Base-by-base conservation (phyloP, 345 rosid genomes). In the Rhodamnia rubescens region DNA sequence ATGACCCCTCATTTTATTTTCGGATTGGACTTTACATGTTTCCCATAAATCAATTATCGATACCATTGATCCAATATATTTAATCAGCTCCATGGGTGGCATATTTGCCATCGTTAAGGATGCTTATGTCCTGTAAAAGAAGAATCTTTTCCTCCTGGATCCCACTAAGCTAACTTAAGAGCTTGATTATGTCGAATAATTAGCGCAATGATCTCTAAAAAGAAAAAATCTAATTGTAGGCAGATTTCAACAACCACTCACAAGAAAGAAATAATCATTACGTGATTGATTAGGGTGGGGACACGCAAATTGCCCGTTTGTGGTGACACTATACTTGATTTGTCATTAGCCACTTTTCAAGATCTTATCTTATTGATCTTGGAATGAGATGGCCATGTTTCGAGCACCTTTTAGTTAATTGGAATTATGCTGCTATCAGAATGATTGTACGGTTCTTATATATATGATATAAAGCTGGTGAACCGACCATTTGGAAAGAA, bases 91-190 rank as follows among this genome's bases (percentile, higher is more conserved):
- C 78, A 40, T 49, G 32, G 74, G 40, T 26, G 42, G 84, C 49
- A 50, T 55, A 42, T 74, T 86, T 87, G 91, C 88, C 85, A 57
- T 89, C 83, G 83, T 90, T 90, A 87, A 89, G 91, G 91, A 86
- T 87, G 59, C 90, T 51, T 14, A 3, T n/a, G 81, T 47, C 47
- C 81, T 82, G 51, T 81, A 74, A 86, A 86, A 56, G 80, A 18
- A 82, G 74, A 54, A 57, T 51, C 36, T 49, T 74, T 74, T 29
- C 85, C 81, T 21, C 18, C 78, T 15, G 90, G 89, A 87, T 89
- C 89, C 92, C 91, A 89, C 87, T 20, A 69, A 36, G 78, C 24
- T 69, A 69, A 18, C 78, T 36, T 36, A 69, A 69, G 47, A 69
- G 42, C 47, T 36, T 69, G 13, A 69, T 69, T 69, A 53, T 82